Evolutionary conservation across 108 stramenopile species (phyloP).

Genomic region (Pseudonitzschia multistriata): DNA sequence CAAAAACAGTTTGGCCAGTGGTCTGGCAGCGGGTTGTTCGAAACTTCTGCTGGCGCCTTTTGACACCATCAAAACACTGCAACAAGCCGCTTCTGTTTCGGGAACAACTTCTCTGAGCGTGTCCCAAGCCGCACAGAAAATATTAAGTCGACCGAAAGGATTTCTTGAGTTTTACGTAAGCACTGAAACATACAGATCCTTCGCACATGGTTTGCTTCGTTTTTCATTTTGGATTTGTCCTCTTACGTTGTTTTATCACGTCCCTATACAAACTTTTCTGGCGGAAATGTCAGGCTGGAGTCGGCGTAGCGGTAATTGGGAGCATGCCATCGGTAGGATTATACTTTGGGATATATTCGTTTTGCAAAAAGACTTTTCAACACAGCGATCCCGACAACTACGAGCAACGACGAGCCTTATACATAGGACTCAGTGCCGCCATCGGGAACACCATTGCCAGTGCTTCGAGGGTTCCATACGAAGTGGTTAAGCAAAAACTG

Average conservation of each 20-base stretch:
- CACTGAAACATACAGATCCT: not conserved
- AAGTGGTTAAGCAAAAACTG: constrained; percentile 92
- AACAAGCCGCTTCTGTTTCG: constrained; percentile 53
- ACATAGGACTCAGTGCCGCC: constrained; percentile 82
- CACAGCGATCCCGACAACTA: constrained; percentile 32
- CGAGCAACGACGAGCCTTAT: constrained; percentile 22
- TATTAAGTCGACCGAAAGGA: constrained; percentile 70
- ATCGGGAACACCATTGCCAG: constrained; percentile 89
- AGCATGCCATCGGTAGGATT: constrained; percentile 84
- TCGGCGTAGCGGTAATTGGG: constrained; percentile 79
- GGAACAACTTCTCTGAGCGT: constrained; percentile 43
- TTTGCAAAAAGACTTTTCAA: constrained; percentile 65
- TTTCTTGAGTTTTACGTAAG: constrained; percentile 77
- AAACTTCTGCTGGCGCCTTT: constrained; percentile 89
- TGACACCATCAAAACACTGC: constrained; percentile 93
- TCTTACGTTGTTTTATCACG: not conserved
- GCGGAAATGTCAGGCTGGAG: constrained; percentile 55
- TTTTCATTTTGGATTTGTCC: not conserved
- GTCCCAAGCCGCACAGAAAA: constrained; percentile 52
- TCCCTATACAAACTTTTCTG: too few species aligned
- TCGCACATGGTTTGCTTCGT: not conserved
- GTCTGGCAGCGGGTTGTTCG: constrained; percentile 82
- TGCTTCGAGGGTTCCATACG: constrained; percentile 93
- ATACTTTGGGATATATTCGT: constrained; percentile 89
- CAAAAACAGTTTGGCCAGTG: constrained; percentile 86